Base-by-base conservation (phyloP, 2,329 filamentous ascomycete genomes). In the Trichoderma citrinoviride region DNA sequence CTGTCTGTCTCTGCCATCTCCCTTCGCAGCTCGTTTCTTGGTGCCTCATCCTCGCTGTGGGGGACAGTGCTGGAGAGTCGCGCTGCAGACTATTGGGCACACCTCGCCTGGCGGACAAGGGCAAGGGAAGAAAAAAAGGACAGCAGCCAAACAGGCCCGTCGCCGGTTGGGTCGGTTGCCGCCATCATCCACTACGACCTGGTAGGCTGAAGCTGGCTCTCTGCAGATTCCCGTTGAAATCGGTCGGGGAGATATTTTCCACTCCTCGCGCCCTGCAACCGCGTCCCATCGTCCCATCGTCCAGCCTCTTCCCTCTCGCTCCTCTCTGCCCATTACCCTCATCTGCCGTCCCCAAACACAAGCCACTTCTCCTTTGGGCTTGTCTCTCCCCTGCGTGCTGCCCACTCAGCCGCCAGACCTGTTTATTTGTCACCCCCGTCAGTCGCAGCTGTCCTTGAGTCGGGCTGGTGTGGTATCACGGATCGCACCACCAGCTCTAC, bases 341-440 rank as follows among this genome's bases (percentile, higher is more conserved):
- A 37, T 52, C 49, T 52, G 27, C 49, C 21, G 23, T 54, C 27
- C 25, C 61, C 60, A 21, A 56, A 29, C 19, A 33, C 12, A 55
- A 37, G 43, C 29, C 49, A 52, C 49, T 47, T 63, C 49, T 49
- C 37, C 21, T 52, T 62, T 49, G 52, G 52, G 52, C 50, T 47
- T 49, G 46, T 54, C 10, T 37, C 33, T 63, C 52, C 43, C 49
- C 47, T 53, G 29, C 58, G 23, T 62, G 58, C 58, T 64, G 50
- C 52, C 52, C 50, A 33, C 50, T 50, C 61, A 49, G 29, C 52
- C 50, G 52, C 61, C 49, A 40, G 61, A 29, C 52, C 52, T 40
- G 23, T 67, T 37, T 66, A 63, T 68, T 67, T 66, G 68, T 73
- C 58, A 62, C 58, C 58, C 33, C 33, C 68, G 67, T 68, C 33